Evolutionary conservation across 345 rosid species (phyloP).

Genomic region (Euphorbia lathyris): DNA sequence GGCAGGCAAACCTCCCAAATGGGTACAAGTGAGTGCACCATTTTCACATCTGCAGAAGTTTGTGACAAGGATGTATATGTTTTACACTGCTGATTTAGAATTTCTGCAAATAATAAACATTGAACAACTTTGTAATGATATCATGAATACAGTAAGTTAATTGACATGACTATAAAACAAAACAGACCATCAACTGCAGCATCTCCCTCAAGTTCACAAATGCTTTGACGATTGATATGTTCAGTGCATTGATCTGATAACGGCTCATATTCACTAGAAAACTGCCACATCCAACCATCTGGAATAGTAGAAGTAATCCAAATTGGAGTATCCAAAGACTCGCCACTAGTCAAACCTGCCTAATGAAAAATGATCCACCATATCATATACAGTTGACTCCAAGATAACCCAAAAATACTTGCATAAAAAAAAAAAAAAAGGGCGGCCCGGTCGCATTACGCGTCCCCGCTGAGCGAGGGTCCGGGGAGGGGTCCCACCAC

Average conservation of each 20-base stretch:
- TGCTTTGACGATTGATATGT: constrained; percentile 58
- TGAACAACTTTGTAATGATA: constrained; percentile 17
- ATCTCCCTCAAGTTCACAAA: constrained; percentile 96
- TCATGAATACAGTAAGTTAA: constrained; percentile 2
- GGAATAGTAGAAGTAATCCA: constrained; percentile 80
- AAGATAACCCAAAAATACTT: background rate
- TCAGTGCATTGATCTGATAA: constrained; percentile 37
- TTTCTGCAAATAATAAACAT: constrained; percentile 49
- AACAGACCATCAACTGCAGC: constrained; percentile 61
- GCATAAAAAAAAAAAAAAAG: constrained; percentile 12
- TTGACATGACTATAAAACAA: constrained; percentile 8
- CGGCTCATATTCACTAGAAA: constrained; percentile 40
- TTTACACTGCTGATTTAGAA: constrained; percentile 68
- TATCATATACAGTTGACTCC: constrained; percentile 7
- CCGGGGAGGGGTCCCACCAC: no score
- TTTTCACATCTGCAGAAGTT: constrained; percentile 61
- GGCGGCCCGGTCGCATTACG: no score
- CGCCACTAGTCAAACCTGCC: constrained; percentile 54
- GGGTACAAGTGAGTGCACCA: constrained; percentile 96
- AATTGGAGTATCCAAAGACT: constrained; percentile 41
- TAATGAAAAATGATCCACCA: constrained; percentile 33
- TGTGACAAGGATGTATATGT: constrained; percentile 71
- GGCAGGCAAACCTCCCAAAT: constrained; percentile 84
- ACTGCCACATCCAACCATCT: constrained; percentile 69
- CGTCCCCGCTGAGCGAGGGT: no score